These are phyloP conservation scores for Vanilla planifolia DNA, from an alignment of 106 monocot genomes.

Conservation along the genomic window DNA sequence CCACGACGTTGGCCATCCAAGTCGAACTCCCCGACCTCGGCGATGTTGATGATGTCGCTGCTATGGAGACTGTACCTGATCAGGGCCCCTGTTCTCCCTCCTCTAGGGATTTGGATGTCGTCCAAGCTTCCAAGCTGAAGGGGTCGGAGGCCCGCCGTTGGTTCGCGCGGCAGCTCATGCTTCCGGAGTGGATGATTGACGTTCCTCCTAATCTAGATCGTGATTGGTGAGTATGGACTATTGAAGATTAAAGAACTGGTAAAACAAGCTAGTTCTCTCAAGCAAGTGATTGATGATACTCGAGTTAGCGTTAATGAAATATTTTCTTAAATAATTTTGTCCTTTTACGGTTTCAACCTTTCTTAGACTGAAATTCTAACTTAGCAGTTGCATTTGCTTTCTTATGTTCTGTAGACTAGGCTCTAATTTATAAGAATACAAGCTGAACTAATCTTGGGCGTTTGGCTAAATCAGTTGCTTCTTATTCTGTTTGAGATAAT, in stretches of 20 bases:
- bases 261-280: too few relatives aligned
- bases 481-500: too few relatives aligned
- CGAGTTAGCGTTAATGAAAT: too few relatives aligned
- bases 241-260: too few relatives aligned
- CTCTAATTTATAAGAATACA: too few relatives aligned
- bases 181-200: constrained; percentile 97
- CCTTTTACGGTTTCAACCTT: too few relatives aligned
- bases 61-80: constrained; percentile 1
- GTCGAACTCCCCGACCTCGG: not conserved
- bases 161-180: constrained; percentile 92
- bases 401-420: too few relatives aligned
- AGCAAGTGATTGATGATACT: not conserved
- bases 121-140: constrained; percentile 52
- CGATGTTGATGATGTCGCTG: not conserved
- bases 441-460: too few relatives aligned
- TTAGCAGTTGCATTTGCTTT: too few relatives aligned
- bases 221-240: constrained; percentile 47
- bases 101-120: constrained; percentile 33
- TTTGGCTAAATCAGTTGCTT: too few relatives aligned
- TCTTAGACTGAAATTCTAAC: too few relatives aligned
- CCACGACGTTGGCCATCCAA: not conserved
- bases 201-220: constrained; percentile 51
- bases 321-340: too few relatives aligned
- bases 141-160: constrained; percentile 69
- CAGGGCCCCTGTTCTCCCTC: constrained; percentile 4